Evolutionary conservation across 257 asterid genomes (phyloP), one percentile per base, ranked within the genome.

Genomic region (Capsicum pubescens): DNA sequence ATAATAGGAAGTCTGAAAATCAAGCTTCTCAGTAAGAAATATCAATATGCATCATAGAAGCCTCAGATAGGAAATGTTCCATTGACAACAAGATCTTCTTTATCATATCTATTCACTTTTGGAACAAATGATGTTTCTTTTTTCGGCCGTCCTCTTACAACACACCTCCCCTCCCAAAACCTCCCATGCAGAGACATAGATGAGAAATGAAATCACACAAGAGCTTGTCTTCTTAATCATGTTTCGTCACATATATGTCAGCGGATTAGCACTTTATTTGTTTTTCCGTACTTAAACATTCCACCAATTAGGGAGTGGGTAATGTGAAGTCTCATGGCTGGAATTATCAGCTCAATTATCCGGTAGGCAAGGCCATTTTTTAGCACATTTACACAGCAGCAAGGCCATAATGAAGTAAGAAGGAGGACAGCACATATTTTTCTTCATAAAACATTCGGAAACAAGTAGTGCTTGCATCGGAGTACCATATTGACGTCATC

Each of bases 401-500:
- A 48, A 72, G 59, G 42, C 42, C 42, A 48, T 72, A 72, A 48
- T 72, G 17, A 72, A 1, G 59, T 46, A 72, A 46, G 59, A 72
- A 48, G 80, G 80, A n/a, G 19, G 59, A 19, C 80, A 72, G 4
- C 80, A 72, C 6, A 48, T 72, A 72, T n/a, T 46, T 46, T 39
- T 58, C 59, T 10, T n/a, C 59, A n/a, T n/a, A n/a, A n/a, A 82
- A 72, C 92, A 93, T 96, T 85, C 97, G 91, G 82, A 96, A 94
- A 89, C 98, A 68, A 67, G 52, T 0, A 36, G 76, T 39, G 13
- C 0, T 68, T 15, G 77, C 54, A 15, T 15, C 16, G 14, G 32
- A 16, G 14, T 39, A 15, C 16, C 26, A 39, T 8, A 54, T 16
- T 16, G 55, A 68, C 54, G 1, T 42, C 78, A 16, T 69, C 78